Conservation (phyloP, 2,329 filamentous ascomycete genomes). For the Knufia fluminis region DNA sequence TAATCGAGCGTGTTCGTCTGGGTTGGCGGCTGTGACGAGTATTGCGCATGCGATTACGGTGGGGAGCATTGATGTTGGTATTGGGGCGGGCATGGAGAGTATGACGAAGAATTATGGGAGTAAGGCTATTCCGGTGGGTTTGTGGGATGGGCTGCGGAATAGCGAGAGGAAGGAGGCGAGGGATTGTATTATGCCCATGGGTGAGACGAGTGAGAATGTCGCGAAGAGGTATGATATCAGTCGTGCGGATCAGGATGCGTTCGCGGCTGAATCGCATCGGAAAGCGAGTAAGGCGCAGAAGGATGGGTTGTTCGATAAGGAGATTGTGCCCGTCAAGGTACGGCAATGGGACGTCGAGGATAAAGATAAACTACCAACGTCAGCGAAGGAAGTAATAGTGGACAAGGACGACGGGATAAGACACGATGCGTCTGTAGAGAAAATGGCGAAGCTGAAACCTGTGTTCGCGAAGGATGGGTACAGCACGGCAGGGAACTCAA, state of each 20-base stretch:
- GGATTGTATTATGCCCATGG: conserved; percentile 94
- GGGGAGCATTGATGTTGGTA: conserved; percentile 62
- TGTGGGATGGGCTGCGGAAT: conserved; percentile 65
- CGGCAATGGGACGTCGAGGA: conserved; percentile 54
- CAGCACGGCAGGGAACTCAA: conserved; percentile 76
- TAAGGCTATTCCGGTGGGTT: conserved; percentile 70
- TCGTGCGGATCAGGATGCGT: conserved; percentile 70
- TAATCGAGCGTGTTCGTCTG: conserved; percentile 77
- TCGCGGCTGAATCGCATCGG: conserved; percentile 65
- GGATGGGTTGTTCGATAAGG: conserved; percentile 60
- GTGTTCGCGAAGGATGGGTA: conserved; percentile 68
- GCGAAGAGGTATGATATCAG: conserved; percentile 65
- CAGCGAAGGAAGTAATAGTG: conserved; percentile 53
- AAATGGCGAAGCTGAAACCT: conserved; percentile 70
- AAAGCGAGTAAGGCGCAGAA: conserved; percentile 63
- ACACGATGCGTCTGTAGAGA: conserved; percentile 56
- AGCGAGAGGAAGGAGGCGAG: conserved; percentile 57
- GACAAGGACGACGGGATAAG: conserved; percentile 76
- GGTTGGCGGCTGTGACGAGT: conserved; percentile 65
- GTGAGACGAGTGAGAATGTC: conserved; percentile 81
- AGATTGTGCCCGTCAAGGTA: conserved; percentile 74
- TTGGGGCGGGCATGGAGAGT: conserved; percentile 89
- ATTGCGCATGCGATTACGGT: conserved; percentile 67
- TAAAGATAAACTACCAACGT: conserved; percentile 41
- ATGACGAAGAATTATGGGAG: conserved; percentile 89